phyloP scores from a whole-genome alignment of 768 basidiomycete genomes.

The Boletus edulis region DNA sequence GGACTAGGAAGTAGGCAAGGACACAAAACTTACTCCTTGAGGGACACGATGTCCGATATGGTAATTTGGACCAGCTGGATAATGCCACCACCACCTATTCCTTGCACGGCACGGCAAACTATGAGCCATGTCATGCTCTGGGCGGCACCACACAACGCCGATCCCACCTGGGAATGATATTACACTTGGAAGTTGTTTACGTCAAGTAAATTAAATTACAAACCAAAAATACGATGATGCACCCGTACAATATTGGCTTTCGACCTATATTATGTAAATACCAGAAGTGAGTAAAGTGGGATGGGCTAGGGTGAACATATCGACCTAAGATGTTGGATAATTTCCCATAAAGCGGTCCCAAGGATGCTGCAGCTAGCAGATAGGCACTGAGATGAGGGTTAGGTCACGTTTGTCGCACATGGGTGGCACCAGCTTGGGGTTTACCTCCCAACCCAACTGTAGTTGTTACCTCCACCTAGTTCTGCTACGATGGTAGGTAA shows the following conservation, averaged over 20 bases:
- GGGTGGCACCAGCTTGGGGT: neutral
- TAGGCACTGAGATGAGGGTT: slow-evolving; percentile 37
- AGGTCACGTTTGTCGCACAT: neutral
- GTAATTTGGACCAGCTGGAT: slow-evolving; percentile 37
- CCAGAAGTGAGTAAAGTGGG: neutral
- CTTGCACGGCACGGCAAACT: slow-evolving; percentile 40
- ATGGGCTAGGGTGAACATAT: neutral
- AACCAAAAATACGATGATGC: slow-evolving; percentile 38
- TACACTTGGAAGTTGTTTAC: neutral
- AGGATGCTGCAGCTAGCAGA: slow-evolving; percentile 41
- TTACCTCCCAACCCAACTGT: slow-evolving; percentile 50
- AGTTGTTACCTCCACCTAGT: slow-evolving; percentile 43
- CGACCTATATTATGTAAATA: slow-evolving; percentile 30
- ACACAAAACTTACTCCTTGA: slow-evolving; percentile 28
- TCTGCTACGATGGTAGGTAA: slow-evolving; percentile 48
- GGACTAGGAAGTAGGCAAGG: neutral
- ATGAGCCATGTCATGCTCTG: slow-evolving; percentile 44
- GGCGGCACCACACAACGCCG: slow-evolving; percentile 43
- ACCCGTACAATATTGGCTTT: slow-evolving; percentile 36
- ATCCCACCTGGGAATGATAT: slow-evolving; percentile 29
- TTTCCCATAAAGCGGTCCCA: slow-evolving; percentile 49
- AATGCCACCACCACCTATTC: slow-evolving; percentile 42
- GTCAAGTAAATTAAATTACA: slow-evolving; percentile 4
- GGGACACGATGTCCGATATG: slow-evolving; percentile 38
- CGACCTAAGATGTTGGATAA: slow-evolving; percentile 40